Conservation (phyloP, 2,329 filamentous ascomycete species). For the Neocucurbitaria cava region DNA sequence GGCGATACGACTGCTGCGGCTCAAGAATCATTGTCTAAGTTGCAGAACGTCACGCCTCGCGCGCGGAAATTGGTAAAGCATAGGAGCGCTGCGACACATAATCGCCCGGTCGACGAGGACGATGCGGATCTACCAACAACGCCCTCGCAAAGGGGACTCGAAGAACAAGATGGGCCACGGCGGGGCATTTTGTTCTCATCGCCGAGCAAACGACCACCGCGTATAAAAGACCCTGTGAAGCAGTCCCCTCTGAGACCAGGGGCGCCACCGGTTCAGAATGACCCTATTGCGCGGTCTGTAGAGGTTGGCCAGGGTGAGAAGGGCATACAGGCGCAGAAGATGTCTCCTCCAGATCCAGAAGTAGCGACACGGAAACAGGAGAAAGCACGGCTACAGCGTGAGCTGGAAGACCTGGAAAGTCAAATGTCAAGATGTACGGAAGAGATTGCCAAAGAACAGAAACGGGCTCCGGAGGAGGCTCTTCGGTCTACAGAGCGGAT, state of each 20-base stretch:
- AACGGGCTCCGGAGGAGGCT: constrained; percentile 16
- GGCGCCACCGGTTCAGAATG: constrained; percentile 21
- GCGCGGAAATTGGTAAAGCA: constrained; percentile 4
- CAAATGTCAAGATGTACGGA: constrained; percentile 39
- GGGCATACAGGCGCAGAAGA: constrained; percentile 4
- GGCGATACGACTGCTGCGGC: constrained; percentile 3
- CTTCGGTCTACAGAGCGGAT: constrained; percentile 28
- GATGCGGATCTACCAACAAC: constrained; percentile 30
- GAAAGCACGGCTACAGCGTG: constrained; percentile 35
- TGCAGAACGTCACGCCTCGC: constrained; percentile 17
- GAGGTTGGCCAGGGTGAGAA: constrained; percentile 15
- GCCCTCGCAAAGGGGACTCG: constrained; percentile 19
- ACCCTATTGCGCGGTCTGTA: constrained; percentile 10
- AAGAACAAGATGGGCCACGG: constrained; percentile 28
- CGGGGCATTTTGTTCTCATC: constrained; percentile 39
- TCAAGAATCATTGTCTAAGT: background rate
- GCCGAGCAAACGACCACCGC: constrained; percentile 39
- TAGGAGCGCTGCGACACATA: background rate
- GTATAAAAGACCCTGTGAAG: constrained; percentile 19
- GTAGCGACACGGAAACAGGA: constrained; percentile 40
- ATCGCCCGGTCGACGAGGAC: constrained; percentile 12
- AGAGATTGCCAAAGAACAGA: constrained; percentile 36
- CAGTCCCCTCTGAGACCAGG: constrained; percentile 20
- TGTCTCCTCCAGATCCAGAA: constrained; percentile 27
- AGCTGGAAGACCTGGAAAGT: constrained; percentile 39